Base-by-base conservation (phyloP, 2,329 filamentous ascomycete species). In the Penicillium aurantiogriseum region DNA sequence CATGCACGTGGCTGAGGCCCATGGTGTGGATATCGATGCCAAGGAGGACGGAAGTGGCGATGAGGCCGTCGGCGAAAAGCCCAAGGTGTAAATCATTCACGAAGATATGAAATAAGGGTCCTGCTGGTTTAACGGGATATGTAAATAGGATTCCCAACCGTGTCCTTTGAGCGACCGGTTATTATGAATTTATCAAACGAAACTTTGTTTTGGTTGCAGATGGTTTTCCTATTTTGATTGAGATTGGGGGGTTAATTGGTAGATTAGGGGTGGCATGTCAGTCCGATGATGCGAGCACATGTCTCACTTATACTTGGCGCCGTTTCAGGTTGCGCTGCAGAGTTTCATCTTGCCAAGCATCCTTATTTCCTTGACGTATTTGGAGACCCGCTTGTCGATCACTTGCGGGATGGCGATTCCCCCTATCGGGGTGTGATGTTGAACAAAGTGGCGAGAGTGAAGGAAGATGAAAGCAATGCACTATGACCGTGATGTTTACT, bases 321-420 rank as follows among this genome's bases (percentile, higher is more conserved):
- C 17, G 54, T 56, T 56, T 56, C 54, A 56, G 27, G 4, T 21
- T 19, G 19, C 31, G 19, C 48, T 52, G 48, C 48, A 46, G 23
- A 44, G 54, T 56, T 46, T 52, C 48, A 52, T 52, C 46, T 9
- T 33, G 6, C 7, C 9, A 19, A n/a, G 10, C 8, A 39, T 36
- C 23, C 21, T 46, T 25, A 35, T 25, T 27, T 27, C 48, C 48
- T 21, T 56, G 27, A 23, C 35, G 19, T 17, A 35, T 52, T 35
- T 46, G 33, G 48, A n/a, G 35, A 33, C 4, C 13, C 10, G 7
- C 29, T 4, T 10, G 33, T 21, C 40, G 54, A 46, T 45, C 54
- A 44, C 15, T 35, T 23, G 4, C n/a, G 21, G 9, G 11, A 15
- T 35, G 10, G 25, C 15, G 35, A 35, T 51, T 45, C 21, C 7